Evolutionary conservation across 352 stramenopile species (phyloP), one percentile per base, ranked within the genome.

Genomic region (Albugo candida): DNA sequence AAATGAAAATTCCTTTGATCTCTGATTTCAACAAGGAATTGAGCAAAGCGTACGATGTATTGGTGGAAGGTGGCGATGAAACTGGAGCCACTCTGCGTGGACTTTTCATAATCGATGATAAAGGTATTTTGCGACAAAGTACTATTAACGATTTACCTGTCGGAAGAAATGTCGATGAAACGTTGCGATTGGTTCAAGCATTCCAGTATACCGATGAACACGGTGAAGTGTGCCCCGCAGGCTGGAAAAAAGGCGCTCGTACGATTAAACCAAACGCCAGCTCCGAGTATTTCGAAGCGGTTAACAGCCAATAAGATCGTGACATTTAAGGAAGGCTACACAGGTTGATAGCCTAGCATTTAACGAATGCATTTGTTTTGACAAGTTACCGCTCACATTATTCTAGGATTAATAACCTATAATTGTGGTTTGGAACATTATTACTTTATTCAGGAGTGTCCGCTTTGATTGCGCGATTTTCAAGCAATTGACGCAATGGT

Each of bases 121-220:
- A 93, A 53, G 83, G 81, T 34, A 61, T 81, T 10, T 49, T 92
- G 39, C 67, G 74, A 31, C 79, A 91, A 51, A 87, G 81, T 57
- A 89, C 80, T 6, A 72, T 94, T 38, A 94, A 94, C 51, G 77
- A 94, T 60, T 47, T 92, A 47, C 77, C 83, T 5, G 70, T 94
- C 14, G 83, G 83, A 45, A 73, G 83, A 52, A 92, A 77, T 53
- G 83, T 93, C 20, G 84, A 95, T 64, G 85, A 95, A 52, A 76
- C 83, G 21, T 56, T 95, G 48, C 80, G 86, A 41, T 63, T 96
- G n/a, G 54, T 96, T 6, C 65, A 95, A 54, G 86, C 84, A 4
- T 92, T 95, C 70, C 76, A 96, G 62, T 95, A 86, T 63, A 61
- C 77, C 44, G 85, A 87, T 21, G 70, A 95, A 59, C 79, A 94